These are phyloP conservation scores for Ocimum tenuiflorum DNA, from an alignment of 257 asterid species.

Conservation along the genomic window DNA sequence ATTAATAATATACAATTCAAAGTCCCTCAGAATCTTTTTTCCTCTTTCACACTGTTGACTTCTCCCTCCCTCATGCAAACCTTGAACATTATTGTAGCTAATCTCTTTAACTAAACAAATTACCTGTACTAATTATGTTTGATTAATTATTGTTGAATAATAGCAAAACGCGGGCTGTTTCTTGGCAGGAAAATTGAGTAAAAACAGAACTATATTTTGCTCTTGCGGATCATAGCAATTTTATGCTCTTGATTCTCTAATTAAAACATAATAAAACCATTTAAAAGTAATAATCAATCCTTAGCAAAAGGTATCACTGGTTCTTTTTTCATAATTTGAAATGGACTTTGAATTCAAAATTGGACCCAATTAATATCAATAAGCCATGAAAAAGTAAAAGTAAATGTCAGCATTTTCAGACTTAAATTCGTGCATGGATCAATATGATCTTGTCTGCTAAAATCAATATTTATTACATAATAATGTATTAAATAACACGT, in stretches of 20 bases:
- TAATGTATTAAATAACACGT: too few relatives aligned
- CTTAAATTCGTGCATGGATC: too few relatives aligned
- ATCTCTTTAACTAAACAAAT: too few relatives aligned
- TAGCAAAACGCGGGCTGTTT: background rate
- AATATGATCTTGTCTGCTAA: too few relatives aligned
- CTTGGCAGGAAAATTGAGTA: too few relatives aligned
- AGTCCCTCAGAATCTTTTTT: background rate
- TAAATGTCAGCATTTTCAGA: background rate
- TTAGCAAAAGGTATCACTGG: background rate
- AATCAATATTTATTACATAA: too few relatives aligned
- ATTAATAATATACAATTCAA: background rate
- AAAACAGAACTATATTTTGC: too few relatives aligned
- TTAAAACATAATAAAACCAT: too few relatives aligned
- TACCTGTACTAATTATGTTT: too few relatives aligned
- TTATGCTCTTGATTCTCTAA: too few relatives aligned
- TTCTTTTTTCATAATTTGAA: background rate
- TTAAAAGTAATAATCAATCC: background rate
- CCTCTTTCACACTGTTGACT: background rate
- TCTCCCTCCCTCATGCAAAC: too few relatives aligned
- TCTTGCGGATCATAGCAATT: too few relatives aligned
- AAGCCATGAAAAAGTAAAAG: background rate
- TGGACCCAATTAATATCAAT: background rate
- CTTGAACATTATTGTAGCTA: background rate
- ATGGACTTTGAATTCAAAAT: conserved; percentile 5
- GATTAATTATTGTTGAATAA: background rate